These are phyloP conservation scores for Dispira simplex DNA, from an alignment of 192 early-diverging fungal species.

Conservation along the genomic window DNA sequence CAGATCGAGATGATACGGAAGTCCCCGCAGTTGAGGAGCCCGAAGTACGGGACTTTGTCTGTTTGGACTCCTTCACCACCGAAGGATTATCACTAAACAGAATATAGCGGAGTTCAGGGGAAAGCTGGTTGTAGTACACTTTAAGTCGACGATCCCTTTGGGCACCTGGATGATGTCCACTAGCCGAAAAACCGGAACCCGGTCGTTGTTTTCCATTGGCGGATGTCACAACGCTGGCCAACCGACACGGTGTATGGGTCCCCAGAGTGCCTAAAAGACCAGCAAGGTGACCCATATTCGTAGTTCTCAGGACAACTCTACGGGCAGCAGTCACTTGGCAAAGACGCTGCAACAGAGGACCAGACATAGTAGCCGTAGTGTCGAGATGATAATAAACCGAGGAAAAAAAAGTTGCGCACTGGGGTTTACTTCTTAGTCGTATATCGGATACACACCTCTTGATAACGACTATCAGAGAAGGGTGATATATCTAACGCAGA, in stretches of 20 bases:
- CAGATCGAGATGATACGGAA: background rate
- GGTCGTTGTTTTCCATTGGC: background rate
- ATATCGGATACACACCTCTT: too few relatives aligned
- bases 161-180: background rate
- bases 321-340: too few relatives aligned
- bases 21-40: background rate
- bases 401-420: too few relatives aligned
- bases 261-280: background rate
- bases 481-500: too few relatives aligned
- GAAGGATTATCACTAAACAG: background rate
- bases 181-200: background rate
- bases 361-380: too few relatives aligned
- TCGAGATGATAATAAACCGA: too few relatives aligned
- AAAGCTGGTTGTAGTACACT: conserved; percentile 4
- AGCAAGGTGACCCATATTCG: background rate
- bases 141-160: background rate
- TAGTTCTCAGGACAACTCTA: too few relatives aligned
- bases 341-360: too few relatives aligned
- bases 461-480: too few relatives aligned
- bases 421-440: too few relatives aligned
- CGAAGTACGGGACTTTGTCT: background rate
- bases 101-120: conserved; percentile 5
- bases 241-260: background rate
- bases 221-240: background rate
- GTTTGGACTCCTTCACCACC: background rate